phyloP scores from a whole-genome alignment of 2,329 filamentous ascomycete genomes.

The Microsporum canis region DNA sequence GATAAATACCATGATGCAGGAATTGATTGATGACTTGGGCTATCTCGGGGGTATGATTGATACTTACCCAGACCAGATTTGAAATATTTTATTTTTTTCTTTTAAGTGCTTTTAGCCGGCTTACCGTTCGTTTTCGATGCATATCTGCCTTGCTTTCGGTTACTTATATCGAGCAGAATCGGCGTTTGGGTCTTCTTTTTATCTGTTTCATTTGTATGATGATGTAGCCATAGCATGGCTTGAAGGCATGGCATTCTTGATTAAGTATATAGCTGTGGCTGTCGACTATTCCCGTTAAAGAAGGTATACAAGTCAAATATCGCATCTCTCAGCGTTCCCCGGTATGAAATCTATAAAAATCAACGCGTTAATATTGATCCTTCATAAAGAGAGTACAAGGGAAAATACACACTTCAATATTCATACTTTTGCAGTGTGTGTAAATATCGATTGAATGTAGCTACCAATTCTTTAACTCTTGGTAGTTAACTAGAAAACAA shows the following conservation, averaged over 20 bases:
- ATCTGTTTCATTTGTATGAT: neutral
- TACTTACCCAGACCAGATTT: neutral
- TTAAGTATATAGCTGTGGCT: neutral
- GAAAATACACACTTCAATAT: neutral
- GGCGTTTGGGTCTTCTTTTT: neutral
- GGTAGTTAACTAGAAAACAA: neutral
- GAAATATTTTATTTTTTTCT: neutral
- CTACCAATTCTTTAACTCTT: too few relatives aligned
- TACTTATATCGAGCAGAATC: neutral
- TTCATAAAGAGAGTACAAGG: too few relatives aligned
- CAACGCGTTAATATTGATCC: too few relatives aligned
- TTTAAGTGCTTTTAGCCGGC: neutral
- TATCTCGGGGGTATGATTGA: slow-evolving; percentile 40
- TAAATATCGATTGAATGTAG: too few relatives aligned
- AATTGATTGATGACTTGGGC: slow-evolving; percentile 41
- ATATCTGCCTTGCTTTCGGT: neutral
- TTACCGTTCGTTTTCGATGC: neutral
- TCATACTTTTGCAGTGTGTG: neutral
- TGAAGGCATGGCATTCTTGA: neutral
- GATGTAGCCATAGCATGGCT: neutral
- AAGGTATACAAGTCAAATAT: too few relatives aligned
- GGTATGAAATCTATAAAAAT: too few relatives aligned
- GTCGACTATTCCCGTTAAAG: neutral
- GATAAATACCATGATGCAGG: slow-evolving; percentile 31
- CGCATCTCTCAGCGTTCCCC: too few relatives aligned